A percentile compares a stretch with the other conserved stretches of the same genome.
phyloP scores from a whole-genome alignment of 257 asterid genomes.

The Buddleja alternifolia region DNA sequence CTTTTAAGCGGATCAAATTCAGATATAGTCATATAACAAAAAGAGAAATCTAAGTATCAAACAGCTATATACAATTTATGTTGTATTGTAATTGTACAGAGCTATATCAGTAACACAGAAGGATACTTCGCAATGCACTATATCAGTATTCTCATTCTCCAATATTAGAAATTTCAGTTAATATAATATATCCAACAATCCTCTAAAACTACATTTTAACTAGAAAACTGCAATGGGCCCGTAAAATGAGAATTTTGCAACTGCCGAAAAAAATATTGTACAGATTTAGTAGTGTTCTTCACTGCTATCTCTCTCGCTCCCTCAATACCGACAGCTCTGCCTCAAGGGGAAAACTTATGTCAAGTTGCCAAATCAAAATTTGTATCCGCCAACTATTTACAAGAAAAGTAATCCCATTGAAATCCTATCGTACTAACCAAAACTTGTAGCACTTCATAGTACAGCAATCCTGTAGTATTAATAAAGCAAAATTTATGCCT shows the following conservation, averaged over 20 bases:
- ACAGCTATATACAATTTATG: too few species aligned
- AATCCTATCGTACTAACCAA: neutral
- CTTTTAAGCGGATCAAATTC: too few species aligned
- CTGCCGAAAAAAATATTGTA: slow-evolving; percentile 45
- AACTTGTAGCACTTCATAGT: slow-evolving; percentile 5
- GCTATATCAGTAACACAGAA: slow-evolving; percentile 2
- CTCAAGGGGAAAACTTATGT: slow-evolving; percentile 35
- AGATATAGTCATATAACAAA: too few species aligned
- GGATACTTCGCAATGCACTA: slow-evolving; percentile 16
- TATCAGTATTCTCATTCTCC: slow-evolving; percentile 15
- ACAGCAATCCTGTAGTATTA: slow-evolving; percentile 19
- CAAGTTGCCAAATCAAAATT: slow-evolving; percentile 29
- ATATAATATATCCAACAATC: slow-evolving; percentile 40
- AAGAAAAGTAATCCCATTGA: slow-evolving; percentile 26
- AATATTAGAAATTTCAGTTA: slow-evolving; percentile 9
- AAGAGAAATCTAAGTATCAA: too few species aligned
- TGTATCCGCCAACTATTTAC: slow-evolving; percentile 41
- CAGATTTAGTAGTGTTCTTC: slow-evolving; percentile 33
- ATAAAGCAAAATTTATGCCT: neutral
- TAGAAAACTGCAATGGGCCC: slow-evolving; percentile 53
- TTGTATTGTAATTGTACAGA: too few species aligned
- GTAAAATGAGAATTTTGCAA: slow-evolving; percentile 55
- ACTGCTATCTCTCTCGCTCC: slow-evolving; percentile 28
- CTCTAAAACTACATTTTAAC: slow-evolving; percentile 54
- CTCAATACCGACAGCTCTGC: slow-evolving; percentile 30